Evolutionary conservation across 441 rosid genomes (phyloP).

Genomic region (Viola pubescens): DNA sequence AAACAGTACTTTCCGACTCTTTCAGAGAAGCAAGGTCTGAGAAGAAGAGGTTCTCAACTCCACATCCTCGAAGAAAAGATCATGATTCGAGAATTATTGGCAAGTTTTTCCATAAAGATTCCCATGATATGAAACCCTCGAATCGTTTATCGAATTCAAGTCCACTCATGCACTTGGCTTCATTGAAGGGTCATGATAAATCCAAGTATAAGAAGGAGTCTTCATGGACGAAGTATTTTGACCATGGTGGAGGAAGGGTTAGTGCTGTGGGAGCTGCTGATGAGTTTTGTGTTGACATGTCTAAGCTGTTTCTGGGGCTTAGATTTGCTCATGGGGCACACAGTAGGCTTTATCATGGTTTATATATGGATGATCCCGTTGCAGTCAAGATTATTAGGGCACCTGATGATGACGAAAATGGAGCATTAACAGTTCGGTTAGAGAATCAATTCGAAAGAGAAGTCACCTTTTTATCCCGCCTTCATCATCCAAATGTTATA

Average conservation of each 20-base stretch:
- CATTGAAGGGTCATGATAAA: slow-evolving; percentile 51
- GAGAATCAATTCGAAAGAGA: slow-evolving; percentile 85
- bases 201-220: slow-evolving; percentile 53
- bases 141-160: slow-evolving; percentile 34
- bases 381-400: slow-evolving; percentile 86
- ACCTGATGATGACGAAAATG: slow-evolving; percentile 81
- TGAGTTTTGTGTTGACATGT: slow-evolving; percentile 65
- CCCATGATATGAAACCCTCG: slow-evolving; percentile 30
- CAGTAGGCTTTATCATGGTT: slow-evolving; percentile 87
- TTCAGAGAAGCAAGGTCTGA: slow-evolving; percentile 79
- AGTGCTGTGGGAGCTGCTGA: slow-evolving; percentile 66
- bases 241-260: slow-evolving; percentile 71
- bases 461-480: slow-evolving; percentile 68
- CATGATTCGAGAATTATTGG: slow-evolving; percentile 35
- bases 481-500: slow-evolving; percentile 70
- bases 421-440: slow-evolving; percentile 51
- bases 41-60: slow-evolving; percentile 79
- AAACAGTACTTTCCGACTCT: slow-evolving; percentile 50
- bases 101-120: slow-evolving; percentile 33
- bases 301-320: slow-evolving; percentile 79
- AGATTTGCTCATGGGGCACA: slow-evolving; percentile 91
- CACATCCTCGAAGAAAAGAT: slow-evolving; percentile 51
- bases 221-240: slow-evolving; percentile 81
- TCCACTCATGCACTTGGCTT: slow-evolving; percentile 55
- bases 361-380: slow-evolving; percentile 81